phyloP scores from a whole-genome alignment of 805 yeast genomes.

The Barnettozyma californica region DNA sequence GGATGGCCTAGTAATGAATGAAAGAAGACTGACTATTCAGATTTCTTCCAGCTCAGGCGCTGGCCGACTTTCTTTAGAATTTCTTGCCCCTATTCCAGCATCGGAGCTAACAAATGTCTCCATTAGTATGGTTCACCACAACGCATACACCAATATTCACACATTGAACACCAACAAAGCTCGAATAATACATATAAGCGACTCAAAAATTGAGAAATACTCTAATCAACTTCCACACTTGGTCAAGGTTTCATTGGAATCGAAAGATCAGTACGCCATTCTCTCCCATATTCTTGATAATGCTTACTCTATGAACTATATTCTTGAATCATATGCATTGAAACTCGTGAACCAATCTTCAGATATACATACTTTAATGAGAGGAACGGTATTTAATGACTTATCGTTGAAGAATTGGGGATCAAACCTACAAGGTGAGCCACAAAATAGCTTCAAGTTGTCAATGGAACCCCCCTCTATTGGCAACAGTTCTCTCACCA shows the following conservation, averaged over 20 bases:
- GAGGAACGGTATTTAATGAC: not conserved
- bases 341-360: slow-evolving; percentile 22
- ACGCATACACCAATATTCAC: slow-evolving; percentile 1
- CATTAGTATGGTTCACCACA: slow-evolving; percentile 10
- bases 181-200: slow-evolving; percentile 13
- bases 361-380: not conserved
- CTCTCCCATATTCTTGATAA: slow-evolving; percentile 7
- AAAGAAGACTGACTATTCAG: not conserved
- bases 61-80: not conserved
- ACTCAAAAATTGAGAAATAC: not conserved
- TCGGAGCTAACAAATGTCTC: slow-evolving; percentile 14
- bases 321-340: slow-evolving; percentile 35
- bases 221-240: slow-evolving; percentile 5
- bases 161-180: slow-evolving; percentile 20
- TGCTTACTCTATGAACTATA: slow-evolving; percentile 40
- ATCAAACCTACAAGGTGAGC: not conserved
- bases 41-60: not conserved
- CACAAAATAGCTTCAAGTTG: slow-evolving; percentile 14
- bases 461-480: slow-evolving; percentile 25
- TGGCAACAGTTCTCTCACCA: slow-evolving; percentile 14
- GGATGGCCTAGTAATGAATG: not conserved
- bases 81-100: slow-evolving; percentile 8
- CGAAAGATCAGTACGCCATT: slow-evolving; percentile 18
- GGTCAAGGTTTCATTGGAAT: slow-evolving; percentile 16
- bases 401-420: not conserved